A percentile compares a stretch with the other conserved stretches of the same genome.
Conservation (phyloP, 129 eudicot genomes). For the Lonicera japonica region DNA sequence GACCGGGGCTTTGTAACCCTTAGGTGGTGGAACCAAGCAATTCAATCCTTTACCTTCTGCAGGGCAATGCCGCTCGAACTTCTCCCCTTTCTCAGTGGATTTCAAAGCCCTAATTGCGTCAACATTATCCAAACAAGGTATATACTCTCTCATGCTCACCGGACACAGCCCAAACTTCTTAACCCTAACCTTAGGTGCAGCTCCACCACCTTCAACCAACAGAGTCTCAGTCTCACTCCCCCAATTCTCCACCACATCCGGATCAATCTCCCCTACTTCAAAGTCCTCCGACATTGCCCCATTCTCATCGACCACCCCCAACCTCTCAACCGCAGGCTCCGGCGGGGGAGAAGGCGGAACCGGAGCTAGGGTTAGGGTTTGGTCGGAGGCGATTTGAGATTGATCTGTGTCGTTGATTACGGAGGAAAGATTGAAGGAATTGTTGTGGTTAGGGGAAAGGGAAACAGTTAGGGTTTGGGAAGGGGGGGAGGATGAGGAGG, state of each 20-base stretch:
- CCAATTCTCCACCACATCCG: conserved; percentile 53
- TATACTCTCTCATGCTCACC: conserved; percentile 73
- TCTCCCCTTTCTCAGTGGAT: conserved; percentile 82
- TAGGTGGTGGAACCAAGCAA: conserved; percentile 84
- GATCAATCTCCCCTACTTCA: conserved; percentile 78
- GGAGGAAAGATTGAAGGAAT: conserved; percentile 20
- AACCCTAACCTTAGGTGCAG: conserved; percentile 33
- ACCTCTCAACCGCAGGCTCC: conserved; percentile 55
- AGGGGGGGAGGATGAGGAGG: conserved; percentile 12
- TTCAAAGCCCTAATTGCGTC: conserved; percentile 56
- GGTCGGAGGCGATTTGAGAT: conserved; percentile 6
- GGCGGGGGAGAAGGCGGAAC: conserved; percentile 43
- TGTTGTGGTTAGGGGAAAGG: conserved; percentile 58
- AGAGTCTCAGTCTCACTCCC: conserved; percentile 34
- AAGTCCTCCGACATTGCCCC: conserved; percentile 75
- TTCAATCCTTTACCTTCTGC: conserved; percentile 49
- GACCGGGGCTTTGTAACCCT: conserved; percentile 63
- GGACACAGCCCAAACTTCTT: conserved; percentile 58
- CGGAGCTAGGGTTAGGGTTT: conserved; percentile 14
- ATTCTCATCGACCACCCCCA: conserved; percentile 81
- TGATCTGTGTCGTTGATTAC: conserved; percentile 1
- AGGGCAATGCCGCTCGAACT: conserved; percentile 90
- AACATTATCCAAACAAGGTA: conserved; percentile 88
- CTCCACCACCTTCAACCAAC: conserved; percentile 23
- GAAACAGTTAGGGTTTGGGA: conserved; percentile 25